Percentiles rank a stretch among this genome's conserved stretches.
Conservation (phyloP, 1,284 basidiomycete species). For the Puccinia horiana region DNA sequence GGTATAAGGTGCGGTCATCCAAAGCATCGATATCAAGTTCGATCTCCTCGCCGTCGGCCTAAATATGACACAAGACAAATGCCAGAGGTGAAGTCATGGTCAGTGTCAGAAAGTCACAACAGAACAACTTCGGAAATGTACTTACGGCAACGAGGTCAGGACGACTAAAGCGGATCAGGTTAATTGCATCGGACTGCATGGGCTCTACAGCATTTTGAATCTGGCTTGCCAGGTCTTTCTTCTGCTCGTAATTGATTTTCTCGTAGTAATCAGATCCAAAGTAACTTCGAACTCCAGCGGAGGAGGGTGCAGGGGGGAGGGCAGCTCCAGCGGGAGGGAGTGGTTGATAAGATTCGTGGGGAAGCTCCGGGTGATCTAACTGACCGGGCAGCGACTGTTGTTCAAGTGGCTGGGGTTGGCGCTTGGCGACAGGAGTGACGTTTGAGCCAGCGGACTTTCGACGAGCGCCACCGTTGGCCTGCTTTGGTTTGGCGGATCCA, state of each 20-base stretch:
- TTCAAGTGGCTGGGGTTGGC: conserved; percentile 8
- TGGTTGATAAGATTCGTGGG: conserved; percentile 28
- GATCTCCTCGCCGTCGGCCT: conserved; percentile 87
- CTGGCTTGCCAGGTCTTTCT: conserved; percentile 91
- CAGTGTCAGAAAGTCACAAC: conserved; percentile 7
- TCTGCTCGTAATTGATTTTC: conserved; percentile 84
- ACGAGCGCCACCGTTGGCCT: not conserved
- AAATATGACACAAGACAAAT: conserved; percentile 35
- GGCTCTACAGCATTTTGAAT: conserved; percentile 76
- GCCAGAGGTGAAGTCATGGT: not conserved
- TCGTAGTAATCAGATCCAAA: conserved; percentile 63
- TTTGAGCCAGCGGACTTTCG: conserved; percentile 3
- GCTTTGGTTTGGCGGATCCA: not conserved
- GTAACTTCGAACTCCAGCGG: not conserved
- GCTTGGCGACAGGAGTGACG: not conserved
- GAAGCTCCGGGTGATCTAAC: conserved; percentile 8
- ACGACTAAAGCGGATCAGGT: conserved; percentile 88
- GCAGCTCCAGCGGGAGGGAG: conserved; percentile 54
- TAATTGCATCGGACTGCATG: conserved; percentile 78
- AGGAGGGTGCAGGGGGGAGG: conserved; percentile 37
- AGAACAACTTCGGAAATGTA: conserved; percentile 52
- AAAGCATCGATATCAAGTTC: conserved; percentile 91
- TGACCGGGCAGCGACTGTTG: conserved; percentile 1
- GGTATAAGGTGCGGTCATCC: conserved; percentile 77
- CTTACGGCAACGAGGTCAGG: conserved; percentile 73